Base-by-base conservation (phyloP, 139 green algal genomes). In the Coccomyxa sp. region DNA sequence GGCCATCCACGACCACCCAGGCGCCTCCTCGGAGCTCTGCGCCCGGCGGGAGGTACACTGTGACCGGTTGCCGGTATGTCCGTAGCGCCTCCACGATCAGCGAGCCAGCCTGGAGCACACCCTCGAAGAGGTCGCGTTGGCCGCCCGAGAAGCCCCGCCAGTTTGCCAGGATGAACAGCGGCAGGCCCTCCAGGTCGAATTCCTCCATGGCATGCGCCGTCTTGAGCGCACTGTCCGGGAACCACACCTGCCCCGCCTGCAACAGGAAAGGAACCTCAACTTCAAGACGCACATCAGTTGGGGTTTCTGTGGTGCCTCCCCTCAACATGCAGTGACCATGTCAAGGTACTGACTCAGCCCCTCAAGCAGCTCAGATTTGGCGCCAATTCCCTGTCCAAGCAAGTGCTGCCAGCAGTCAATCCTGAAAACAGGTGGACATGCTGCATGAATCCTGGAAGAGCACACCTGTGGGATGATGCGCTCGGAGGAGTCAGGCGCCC, bases 121-220 rank as follows among this genome's bases (percentile, higher is more conserved):
- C 97, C 64, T 98, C 96, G 82, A 98, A 99, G 33, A 99, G 91
- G 88, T 99, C 97, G 22, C 95, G 78, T 88, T 98, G 94, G 16
- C 97, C 97, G 33, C 97, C 97, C 16, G 88, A 95, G 90, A 99
- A 99, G 75, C 97, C 97, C 14, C 97, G 81, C 97, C 97, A 99
- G 89, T 99, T 99, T 79, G 97, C 97, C 70, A 99, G 88, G 39
- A 99, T 91, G 80, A 99, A 94, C 39, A 99, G 88, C 22, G 97
- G 97, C 83, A 99, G 91, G 12, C 91, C 89, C 90, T 99, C 97
- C 8, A 89, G 84, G 70, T 94, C 89, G 79, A 98, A 98, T 88
- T 99, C 97, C 87, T 98, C 88, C 39, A 99, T 96, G n/a, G 96
- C 95, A 71, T 96, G 89, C 12, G 97, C 96, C 16, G 97, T 99